Base-by-base conservation (phyloP, 2,329 filamentous ascomycete genomes). In the Xylariaceae sp. region DNA sequence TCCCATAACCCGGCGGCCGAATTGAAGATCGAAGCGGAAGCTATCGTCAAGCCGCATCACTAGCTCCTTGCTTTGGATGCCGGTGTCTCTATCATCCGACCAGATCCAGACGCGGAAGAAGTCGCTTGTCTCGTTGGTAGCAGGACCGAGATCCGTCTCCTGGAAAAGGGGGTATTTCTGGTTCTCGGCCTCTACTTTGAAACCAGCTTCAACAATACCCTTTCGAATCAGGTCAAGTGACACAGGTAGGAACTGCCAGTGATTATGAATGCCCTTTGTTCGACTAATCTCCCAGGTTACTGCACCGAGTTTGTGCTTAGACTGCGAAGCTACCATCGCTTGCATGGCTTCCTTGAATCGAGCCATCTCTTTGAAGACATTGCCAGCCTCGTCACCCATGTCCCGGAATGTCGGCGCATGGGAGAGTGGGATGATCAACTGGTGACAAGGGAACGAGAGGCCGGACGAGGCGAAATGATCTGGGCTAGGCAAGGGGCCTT, bases 241-340 rank as follows among this genome's bases (percentile, higher is more conserved):
- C 0, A 96, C 79, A 1, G 95, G 92, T 26, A 98, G 78, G 65
- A 96, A 89, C 74, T 99, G 96, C 95, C 93, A 97, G 70, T 98
- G 94, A 1, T 88, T 82, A 71, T 99, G 95, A 53, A 98, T 87
- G 52, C 95, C 92, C 48, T 84, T 84, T 4, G 81, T 81, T 47
- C 92, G 88, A 70, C 88, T 94, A 67, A 99, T 93, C 75, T 98
- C 95, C 87, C 92, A 99, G 0, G 92, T 95, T 1, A 98, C 89
- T 2, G 87, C 85, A 14, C 94, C 95, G 1, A 97, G 85, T 62
- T 83, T 82, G 61, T 83, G 77, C 69, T 77, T 73, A 55, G 78
- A 80, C 58, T 73, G 74, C 19, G 73, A 76, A n/a, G 79, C 76
- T 11, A 97, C 79, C 90, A 97, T 96, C 41, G 80, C 81, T 70